phyloP scores from a whole-genome alignment of 140 eudicot genomes.

The Bidens hawaiensis region DNA sequence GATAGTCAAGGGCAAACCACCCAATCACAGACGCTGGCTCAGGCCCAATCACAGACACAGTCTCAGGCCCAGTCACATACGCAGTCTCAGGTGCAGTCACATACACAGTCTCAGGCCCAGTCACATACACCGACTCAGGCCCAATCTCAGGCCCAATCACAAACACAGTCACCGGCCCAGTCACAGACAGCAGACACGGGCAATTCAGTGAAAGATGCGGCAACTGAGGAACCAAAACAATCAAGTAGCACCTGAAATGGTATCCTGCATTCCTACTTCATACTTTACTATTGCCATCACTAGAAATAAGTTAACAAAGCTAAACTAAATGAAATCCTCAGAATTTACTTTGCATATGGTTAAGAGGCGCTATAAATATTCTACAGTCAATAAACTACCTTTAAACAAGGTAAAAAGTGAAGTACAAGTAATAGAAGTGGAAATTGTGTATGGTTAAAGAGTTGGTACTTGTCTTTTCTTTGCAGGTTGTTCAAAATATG shows the following conservation, averaged over 20 bases:
- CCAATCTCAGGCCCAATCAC: conserved; percentile 16
- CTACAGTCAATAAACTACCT: neutral
- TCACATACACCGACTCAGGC: conserved; percentile 9
- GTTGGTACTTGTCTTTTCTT: no score
- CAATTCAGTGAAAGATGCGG: conserved; percentile 45
- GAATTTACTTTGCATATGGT: neutral
- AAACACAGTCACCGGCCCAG: conserved; percentile 7
- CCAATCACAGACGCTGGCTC: conserved; percentile 23
- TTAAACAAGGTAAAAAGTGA: neutral
- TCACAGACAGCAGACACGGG: conserved; percentile 40
- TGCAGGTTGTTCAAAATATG: neutral
- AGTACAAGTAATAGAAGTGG: no score
- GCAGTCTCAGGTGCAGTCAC: conserved; percentile 11
- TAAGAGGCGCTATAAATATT: neutral
- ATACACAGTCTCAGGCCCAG: conserved; percentile 23
- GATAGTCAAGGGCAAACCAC: conserved; percentile 43
- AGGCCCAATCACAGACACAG: conserved; percentile 9
- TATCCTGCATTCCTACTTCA: neutral
- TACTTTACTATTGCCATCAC: neutral
- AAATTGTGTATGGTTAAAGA: no score
- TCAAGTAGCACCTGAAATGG: conserved; percentile 34
- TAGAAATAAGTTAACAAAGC: neutral
- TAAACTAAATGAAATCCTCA: neutral
- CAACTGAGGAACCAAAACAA: conserved; percentile 56
- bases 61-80: conserved; percentile 14